Percentiles rank a stretch among this genome's conserved stretches.
Conservation (phyloP, 2,329 filamentous ascomycete genomes). For the Xylariaceae sp. region DNA sequence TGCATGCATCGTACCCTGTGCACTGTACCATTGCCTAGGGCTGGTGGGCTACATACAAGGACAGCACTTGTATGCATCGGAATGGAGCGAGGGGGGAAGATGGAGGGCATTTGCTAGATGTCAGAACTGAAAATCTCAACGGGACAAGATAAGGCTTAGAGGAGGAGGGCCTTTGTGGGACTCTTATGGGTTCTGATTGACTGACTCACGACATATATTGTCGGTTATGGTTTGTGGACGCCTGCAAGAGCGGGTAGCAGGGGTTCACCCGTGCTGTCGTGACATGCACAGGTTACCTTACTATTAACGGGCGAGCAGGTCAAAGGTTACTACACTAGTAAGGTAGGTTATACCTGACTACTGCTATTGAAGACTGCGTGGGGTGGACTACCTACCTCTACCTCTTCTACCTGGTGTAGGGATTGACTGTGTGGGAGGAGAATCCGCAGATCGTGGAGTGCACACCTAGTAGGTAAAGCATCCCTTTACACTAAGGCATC, state of each 20-base stretch:
- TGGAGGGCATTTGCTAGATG: slow-evolving; percentile 3
- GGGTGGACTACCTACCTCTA: slow-evolving; percentile 11
- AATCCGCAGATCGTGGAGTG: slow-evolving; percentile 32
- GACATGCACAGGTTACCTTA: slow-evolving; percentile 25
- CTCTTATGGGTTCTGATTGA: slow-evolving; percentile 8
- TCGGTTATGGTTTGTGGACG: slow-evolving; percentile 20
- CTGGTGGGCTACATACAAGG: slow-evolving; percentile 7
- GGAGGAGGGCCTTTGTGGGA: slow-evolving; percentile 2
- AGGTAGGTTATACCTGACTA: slow-evolving; percentile 11
- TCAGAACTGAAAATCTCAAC: slow-evolving; percentile 4
- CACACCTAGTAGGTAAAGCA: slow-evolving; percentile 28
- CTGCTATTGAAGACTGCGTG: slow-evolving; percentile 9
- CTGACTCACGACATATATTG: slow-evolving; percentile 12
- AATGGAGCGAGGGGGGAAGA: slow-evolving; percentile 13
- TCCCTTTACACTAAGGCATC: slow-evolving; percentile 20
- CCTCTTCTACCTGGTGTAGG: neutral
- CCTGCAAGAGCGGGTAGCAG: slow-evolving; percentile 42
- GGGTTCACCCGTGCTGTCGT: slow-evolving; percentile 32
- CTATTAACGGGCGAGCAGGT: slow-evolving; percentile 27
- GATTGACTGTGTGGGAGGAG: slow-evolving; percentile 18
- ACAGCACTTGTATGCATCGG: slow-evolving; percentile 16
- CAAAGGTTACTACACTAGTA: neutral
- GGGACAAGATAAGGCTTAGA: neutral
- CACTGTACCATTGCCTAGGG: slow-evolving; percentile 5
- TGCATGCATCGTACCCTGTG: slow-evolving; percentile 8